A percentile compares a stretch with the other conserved stretches of the same genome.
Evolutionary conservation across 2,329 filamentous ascomycete species (phyloP).

Genomic region (Cadophora gregata): DNA sequence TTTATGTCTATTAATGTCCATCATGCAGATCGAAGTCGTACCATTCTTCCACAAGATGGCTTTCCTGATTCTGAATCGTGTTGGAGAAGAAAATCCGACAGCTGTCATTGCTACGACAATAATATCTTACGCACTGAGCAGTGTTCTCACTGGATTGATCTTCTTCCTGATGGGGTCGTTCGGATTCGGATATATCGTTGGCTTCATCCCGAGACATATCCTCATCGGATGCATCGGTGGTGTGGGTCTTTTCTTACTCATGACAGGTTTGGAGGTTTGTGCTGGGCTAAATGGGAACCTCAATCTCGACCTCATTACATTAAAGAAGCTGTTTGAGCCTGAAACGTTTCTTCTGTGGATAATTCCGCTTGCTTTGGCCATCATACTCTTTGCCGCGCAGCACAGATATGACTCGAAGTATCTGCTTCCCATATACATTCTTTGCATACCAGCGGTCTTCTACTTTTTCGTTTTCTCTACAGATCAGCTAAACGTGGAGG

Average conservation of each 20-base stretch:
- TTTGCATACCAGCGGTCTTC: constrained; percentile 76
- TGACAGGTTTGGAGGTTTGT: constrained; percentile 92
- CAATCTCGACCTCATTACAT: constrained; percentile 77
- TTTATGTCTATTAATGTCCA: neutral
- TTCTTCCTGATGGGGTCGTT: constrained; percentile 92
- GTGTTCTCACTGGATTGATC: constrained; percentile 86
- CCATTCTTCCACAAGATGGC: constrained; percentile 99
- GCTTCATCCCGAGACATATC: constrained; percentile 96
- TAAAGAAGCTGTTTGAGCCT: constrained; percentile 73
- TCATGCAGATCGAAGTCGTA: constrained; percentile 85
- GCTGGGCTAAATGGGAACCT: constrained; percentile 86
- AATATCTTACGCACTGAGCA: constrained; percentile 86
- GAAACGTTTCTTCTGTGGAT: constrained; percentile 85
- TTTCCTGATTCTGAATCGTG: constrained; percentile 77
- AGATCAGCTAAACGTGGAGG: constrained; percentile 68
- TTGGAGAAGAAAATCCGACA: constrained; percentile 81
- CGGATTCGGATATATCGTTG: constrained; percentile 88
- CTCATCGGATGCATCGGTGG: constrained; percentile 96
- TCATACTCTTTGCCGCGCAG: constrained; percentile 78
- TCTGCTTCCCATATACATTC: constrained; percentile 85
- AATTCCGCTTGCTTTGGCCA: constrained; percentile 76
- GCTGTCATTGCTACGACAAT: constrained; percentile 95
- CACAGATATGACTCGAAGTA: constrained; percentile 80
- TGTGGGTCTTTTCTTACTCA: constrained; percentile 91
- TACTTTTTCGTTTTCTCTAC: constrained; percentile 78